A percentile compares a stretch with the other conserved stretches of the same genome.
These are phyloP conservation scores for Sporothrix mexicana DNA, from an alignment of 2,329 filamentous ascomycete genomes.

Conservation along the genomic window DNA sequence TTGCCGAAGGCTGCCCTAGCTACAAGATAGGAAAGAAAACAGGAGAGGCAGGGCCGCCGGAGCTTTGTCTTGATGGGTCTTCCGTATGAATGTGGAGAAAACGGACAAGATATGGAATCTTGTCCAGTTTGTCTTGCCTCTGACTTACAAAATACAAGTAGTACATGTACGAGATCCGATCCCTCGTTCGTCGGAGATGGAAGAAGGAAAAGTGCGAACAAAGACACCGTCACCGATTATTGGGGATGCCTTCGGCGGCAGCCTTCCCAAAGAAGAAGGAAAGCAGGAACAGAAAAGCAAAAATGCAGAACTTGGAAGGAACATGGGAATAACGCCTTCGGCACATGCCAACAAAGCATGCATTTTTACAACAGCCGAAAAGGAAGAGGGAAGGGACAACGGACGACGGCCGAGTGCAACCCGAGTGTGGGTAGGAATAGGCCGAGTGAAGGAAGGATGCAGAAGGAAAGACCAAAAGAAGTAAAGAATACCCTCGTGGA, in stretches of 20 bases:
- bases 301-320: not conserved
- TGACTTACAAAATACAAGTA: too few relatives aligned
- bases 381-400: not conserved
- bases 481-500: not conserved
- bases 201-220: not conserved
- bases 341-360: not conserved
- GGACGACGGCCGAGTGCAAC: slow-evolving; percentile 19
- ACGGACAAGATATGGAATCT: not conserved
- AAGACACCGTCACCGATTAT: not conserved
- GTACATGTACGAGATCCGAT: too few relatives aligned
- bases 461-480: not conserved
- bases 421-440: not conserved
- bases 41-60: slow-evolving; percentile 6
- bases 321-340: not conserved
- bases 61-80: not conserved
- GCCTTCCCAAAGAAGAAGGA: slow-evolving; percentile 18
- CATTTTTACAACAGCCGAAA: not conserved
- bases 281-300: not conserved
- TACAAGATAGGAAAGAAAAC: slow-evolving; percentile 6
- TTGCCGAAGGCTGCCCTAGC: not conserved
- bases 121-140: not conserved
- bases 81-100: not conserved
- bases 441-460: not conserved
- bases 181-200: too few relatives aligned
- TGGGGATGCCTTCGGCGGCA: not conserved